phyloP scores from a whole-genome alignment of 139 green algal genomes.

The Ostreobium quekettii region DNA sequence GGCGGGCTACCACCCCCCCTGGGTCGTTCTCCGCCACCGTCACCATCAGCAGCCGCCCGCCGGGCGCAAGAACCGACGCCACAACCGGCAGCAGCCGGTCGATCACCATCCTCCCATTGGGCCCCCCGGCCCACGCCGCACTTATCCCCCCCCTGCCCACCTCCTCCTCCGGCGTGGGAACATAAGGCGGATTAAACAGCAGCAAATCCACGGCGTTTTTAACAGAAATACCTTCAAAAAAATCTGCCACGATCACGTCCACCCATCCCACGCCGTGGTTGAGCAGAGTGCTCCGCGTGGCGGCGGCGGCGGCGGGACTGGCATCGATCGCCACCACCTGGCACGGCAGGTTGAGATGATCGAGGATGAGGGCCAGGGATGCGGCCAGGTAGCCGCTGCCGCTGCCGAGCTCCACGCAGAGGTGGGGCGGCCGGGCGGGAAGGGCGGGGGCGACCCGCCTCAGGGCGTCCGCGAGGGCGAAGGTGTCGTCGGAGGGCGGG shows the following conservation, averaged over 20 bases:
- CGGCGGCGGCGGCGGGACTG: slow-evolving; percentile 31
- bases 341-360: not conserved
- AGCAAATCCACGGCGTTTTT: slow-evolving; percentile 41
- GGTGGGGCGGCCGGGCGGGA: not conserved
- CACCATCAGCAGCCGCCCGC: slow-evolving; percentile 60
- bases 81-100: slow-evolving; percentile 69
- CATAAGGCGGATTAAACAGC: slow-evolving; percentile 96
- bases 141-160: slow-evolving; percentile 50
- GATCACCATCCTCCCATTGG: slow-evolving; percentile 61
- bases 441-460: not conserved
- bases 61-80: slow-evolving; percentile 36
- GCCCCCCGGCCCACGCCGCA: slow-evolving; percentile 80
- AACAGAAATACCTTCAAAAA: slow-evolving; percentile 15
- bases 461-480: slow-evolving; percentile 55
- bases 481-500: slow-evolving; percentile 63
- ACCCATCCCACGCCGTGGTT: slow-evolving; percentile 25
- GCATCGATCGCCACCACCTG: slow-evolving; percentile 37
- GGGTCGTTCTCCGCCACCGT: slow-evolving; percentile 69
- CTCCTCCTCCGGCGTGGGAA: slow-evolving; percentile 88
- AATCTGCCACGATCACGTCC: slow-evolving; percentile 1
- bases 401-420: slow-evolving; percentile 60
- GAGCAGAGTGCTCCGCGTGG: slow-evolving; percentile 32
- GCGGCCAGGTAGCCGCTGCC: slow-evolving; percentile 70
- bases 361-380: slow-evolving; percentile 48
- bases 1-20: not conserved